Evolutionary conservation across 2,329 filamentous ascomycete genomes (phyloP).

Genomic region (Dothistroma pini): DNA sequence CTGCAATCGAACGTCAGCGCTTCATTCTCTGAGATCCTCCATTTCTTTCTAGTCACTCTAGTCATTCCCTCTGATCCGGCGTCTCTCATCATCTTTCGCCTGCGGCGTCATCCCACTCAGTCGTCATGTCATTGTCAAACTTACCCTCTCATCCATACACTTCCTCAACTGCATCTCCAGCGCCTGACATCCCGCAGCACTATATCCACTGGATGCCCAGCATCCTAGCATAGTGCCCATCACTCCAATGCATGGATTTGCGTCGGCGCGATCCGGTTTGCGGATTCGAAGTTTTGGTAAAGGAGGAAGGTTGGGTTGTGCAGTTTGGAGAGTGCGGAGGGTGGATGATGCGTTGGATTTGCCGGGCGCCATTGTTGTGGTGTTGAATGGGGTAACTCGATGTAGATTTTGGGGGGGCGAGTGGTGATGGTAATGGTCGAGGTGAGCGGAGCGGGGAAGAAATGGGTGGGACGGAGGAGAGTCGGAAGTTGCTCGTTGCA

Average conservation of each 20-base stretch:
- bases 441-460: neutral
- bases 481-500: too few relatives aligned
- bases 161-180: slow-evolving; percentile 59
- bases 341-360: neutral
- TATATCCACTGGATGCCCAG: slow-evolving; percentile 77
- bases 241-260: slow-evolving; percentile 61
- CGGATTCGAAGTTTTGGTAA: slow-evolving; percentile 62
- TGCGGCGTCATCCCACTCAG: neutral
- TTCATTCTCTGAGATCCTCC: neutral
- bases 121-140: slow-evolving; percentile 30
- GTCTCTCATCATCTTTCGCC: neutral
- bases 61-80: neutral
- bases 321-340: neutral
- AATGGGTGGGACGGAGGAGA: neutral
- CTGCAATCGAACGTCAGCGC: slow-evolving; percentile 37
- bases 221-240: slow-evolving; percentile 71
- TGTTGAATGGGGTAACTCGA: neutral
- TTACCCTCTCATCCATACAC: slow-evolving; percentile 78
- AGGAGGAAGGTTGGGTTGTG: slow-evolving; percentile 51
- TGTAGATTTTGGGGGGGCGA: neutral
- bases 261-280: slow-evolving; percentile 58
- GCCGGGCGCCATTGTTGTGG: neutral
- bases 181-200: slow-evolving; percentile 55
- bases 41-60: neutral
- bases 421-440: neutral